Conservation (phyloP, 345 rosid species). For the Eucalyptus guilfoylei region DNA sequence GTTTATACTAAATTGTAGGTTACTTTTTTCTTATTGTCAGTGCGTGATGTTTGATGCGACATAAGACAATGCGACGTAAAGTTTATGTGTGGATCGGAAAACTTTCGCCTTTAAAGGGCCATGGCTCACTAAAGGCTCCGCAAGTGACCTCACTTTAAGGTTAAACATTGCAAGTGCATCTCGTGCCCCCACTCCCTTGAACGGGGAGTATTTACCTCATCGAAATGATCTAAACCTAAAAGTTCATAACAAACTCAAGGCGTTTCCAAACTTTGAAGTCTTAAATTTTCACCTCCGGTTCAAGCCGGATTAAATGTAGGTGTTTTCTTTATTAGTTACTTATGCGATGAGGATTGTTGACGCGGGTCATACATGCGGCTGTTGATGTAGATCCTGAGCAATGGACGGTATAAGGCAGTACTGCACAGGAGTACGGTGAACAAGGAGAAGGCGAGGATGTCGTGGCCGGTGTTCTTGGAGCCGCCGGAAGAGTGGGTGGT, state of each 20-base stretch:
- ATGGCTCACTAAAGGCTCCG: accelerated
- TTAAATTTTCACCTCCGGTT: not conserved
- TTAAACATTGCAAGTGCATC: not conserved
- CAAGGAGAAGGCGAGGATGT: constrained; percentile 72
- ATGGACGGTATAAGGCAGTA: constrained; percentile 58
- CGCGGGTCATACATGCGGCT: not conserved
- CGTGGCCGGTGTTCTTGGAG: constrained; percentile 95
- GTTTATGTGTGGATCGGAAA: not conserved
- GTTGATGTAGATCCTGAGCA: constrained; percentile 55
- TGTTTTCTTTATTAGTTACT: not conserved
- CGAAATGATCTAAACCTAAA: not conserved
- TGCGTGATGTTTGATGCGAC: no score
- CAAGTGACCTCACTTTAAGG: not conserved
- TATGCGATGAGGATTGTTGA: not conserved
- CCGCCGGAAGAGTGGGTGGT: constrained; percentile 51
- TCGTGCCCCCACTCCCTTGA: not conserved
- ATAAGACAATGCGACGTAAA: not conserved
- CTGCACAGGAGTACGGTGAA: constrained; percentile 63
- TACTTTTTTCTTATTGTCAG: accelerated
- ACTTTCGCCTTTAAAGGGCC: not conserved
- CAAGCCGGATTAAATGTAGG: not conserved
- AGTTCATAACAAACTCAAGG: not conserved
- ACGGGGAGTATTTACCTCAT: not conserved
- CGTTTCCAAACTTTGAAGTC: not conserved
- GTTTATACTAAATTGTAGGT: no score